These are phyloP conservation scores for Medicago truncatula DNA, from an alignment of 306 rosid species.

Conservation along the genomic window MtrunA17r5.0-ANR NC_053048.1:38080501-38081000, in stretches of 20 bases:
- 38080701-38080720: constrained; percentile 61
- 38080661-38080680: constrained; percentile 46
- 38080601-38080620: constrained; percentile 36
- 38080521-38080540: constrained; percentile 58
- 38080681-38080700: constrained; percentile 57
- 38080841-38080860: background rate
- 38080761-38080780: constrained; percentile 43
- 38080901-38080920: background rate
- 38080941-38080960: no score
- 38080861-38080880: background rate
- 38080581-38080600: constrained; percentile 52
- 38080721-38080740: constrained; percentile 80
- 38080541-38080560: constrained; percentile 44
- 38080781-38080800: constrained; percentile 52
- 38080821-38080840: constrained; percentile 15
- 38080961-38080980: no score
- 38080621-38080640: constrained; percentile 45
- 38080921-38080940: background rate
- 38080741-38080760: constrained; percentile 46
- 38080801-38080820: constrained; percentile 1
- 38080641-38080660: constrained; percentile 49
- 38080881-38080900: background rate
- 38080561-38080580: constrained; percentile 49
- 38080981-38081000: no score
- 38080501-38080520: constrained; percentile 58